Base-by-base conservation (phyloP, 2,329 filamentous ascomycete genomes). In the Talaromyces sp. region DNA sequence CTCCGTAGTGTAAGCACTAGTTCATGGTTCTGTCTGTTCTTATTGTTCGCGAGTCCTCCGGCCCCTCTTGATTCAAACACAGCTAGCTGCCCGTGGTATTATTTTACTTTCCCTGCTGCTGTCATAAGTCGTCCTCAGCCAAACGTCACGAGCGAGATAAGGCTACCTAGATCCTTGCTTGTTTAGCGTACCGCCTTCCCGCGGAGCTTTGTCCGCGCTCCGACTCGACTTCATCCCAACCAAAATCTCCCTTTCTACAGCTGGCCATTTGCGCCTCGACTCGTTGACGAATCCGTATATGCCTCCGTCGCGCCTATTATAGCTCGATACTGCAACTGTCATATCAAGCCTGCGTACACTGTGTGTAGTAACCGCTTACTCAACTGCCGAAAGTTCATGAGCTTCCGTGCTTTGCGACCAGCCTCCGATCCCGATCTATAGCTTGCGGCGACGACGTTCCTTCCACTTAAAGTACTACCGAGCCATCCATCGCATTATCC, bases 331-430 rank as follows among this genome's bases (percentile, higher is more conserved):
- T 22, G n/a, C 17, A 15, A 9, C 6, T 37, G 7, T 39, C 11
- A 3, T 17, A 11, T 56, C 33, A 37, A 56, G n/a, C 33, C 31
- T 39, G 11, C 33, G 15, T 13, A 22, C 6, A 22, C 13, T 19
- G 17, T 13, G 19, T n/a, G 13, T 25, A 22, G 33, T 10, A 8
- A 33, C 52, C 33, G 3, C 4, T 33, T 35, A 35, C 31, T n/a
- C 52, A 37, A 22, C 6, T 15, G 15, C 74, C 77, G 64, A 64
- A 79, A 15, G 73, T 77, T 0, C 70, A 73, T 6, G 75, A 77
- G 17, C 59, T 72, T 33, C 17, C 15, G 6, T 33, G 22, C 57
- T 56, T 56, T 56, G 57, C 39, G 57, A 60, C 41, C 57, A 47
- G 41, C 25, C 57, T 60, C 27, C 27, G 45, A 62, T 35, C 3